Evolutionary conservation across 1,139 yeast genomes (phyloP).

Genomic region (Protomyces arabidopsidicola): DNA sequence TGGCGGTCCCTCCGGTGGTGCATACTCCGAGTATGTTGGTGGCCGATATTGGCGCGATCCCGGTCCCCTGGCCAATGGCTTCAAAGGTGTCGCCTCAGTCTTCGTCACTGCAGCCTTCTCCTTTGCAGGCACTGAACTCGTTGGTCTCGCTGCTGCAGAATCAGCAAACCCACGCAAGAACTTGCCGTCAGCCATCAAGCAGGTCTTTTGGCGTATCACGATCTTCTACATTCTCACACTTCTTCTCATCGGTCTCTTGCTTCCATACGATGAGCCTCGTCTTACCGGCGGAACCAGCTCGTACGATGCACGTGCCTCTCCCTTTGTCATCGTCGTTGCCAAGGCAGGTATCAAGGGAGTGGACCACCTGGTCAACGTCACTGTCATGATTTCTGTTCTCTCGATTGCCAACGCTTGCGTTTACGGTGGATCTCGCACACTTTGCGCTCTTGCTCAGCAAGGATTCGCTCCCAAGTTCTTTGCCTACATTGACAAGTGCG

Average conservation of each 20-base stretch:
- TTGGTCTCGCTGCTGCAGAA: constrained; percentile 82
- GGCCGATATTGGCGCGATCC: constrained; percentile 58
- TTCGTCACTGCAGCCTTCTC: constrained; percentile 86
- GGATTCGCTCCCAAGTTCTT: constrained; percentile 72
- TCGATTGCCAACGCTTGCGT: constrained; percentile 74
- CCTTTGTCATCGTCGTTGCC: constrained; percentile 65
- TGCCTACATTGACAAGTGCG: constrained; percentile 67
- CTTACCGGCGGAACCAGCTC: constrained; percentile 47
- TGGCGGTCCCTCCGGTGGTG: constrained; percentile 51
- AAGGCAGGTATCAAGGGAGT: constrained; percentile 56
- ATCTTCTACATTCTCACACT: constrained; percentile 60
- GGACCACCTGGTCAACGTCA: constrained; percentile 68
- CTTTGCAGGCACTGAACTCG: constrained; percentile 76
- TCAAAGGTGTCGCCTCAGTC: constrained; percentile 78
- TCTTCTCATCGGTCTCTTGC: constrained; percentile 48
- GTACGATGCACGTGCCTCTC: constrained; percentile 57
- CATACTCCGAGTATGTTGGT: constrained; percentile 54
- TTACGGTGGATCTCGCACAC: constrained; percentile 73
- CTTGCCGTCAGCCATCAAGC: constrained; percentile 65
- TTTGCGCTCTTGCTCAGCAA: constrained; percentile 75
- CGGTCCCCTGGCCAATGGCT: constrained; percentile 54
- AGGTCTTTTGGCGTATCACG: constrained; percentile 66
- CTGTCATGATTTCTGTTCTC: constrained; percentile 62
- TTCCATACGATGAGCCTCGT: constrained; percentile 54
- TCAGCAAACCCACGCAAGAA: constrained; percentile 66